Conservation (phyloP, 2,329 filamentous ascomycete genomes). For the Sporothrix protearum region DNA sequence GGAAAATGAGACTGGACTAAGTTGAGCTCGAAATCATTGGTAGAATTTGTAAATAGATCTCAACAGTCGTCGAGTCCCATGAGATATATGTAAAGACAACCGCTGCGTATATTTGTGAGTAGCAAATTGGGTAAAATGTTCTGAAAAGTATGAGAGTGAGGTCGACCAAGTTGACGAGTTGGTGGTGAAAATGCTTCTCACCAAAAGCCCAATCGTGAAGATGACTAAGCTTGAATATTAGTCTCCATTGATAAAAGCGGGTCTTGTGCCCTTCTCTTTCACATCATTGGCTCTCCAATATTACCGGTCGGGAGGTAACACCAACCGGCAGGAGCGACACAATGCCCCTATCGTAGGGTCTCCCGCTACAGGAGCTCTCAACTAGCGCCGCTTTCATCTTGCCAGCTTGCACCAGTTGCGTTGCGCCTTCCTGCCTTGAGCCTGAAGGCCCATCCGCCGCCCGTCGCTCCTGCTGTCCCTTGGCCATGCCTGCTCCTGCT, state of each 20-base stretch:
- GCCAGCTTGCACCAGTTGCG: slow-evolving; percentile 24
- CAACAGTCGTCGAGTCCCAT: no score
- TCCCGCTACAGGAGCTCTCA: slow-evolving; percentile 4
- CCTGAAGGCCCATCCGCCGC: neutral
- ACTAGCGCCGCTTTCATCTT: slow-evolving; percentile 14
- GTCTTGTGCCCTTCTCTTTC: neutral
- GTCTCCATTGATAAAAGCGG: slow-evolving; percentile 14
- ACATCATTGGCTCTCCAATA: slow-evolving; percentile 12
- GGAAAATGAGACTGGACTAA: neutral
- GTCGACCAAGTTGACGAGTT: neutral
- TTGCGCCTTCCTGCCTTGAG: slow-evolving; percentile 8
- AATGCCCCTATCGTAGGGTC: neutral
- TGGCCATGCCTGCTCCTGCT: neutral
- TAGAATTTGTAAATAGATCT: neutral
- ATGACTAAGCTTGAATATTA: slow-evolving; percentile 24
- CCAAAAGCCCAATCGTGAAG: slow-evolving; percentile 12
- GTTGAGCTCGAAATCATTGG: neutral
- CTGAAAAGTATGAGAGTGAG: neutral
- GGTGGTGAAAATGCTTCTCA: slow-evolving; percentile 2
- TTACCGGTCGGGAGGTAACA: slow-evolving; percentile 6
- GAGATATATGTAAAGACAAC: neutral
- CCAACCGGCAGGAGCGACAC: slow-evolving; percentile 2
- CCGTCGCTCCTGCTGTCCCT: neutral
- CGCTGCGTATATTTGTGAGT: neutral
- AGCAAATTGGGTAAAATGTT: neutral